phyloP scores from a whole-genome alignment of 2,329 filamentous ascomycete species.

The Trichoderma pleuroti region DNA sequence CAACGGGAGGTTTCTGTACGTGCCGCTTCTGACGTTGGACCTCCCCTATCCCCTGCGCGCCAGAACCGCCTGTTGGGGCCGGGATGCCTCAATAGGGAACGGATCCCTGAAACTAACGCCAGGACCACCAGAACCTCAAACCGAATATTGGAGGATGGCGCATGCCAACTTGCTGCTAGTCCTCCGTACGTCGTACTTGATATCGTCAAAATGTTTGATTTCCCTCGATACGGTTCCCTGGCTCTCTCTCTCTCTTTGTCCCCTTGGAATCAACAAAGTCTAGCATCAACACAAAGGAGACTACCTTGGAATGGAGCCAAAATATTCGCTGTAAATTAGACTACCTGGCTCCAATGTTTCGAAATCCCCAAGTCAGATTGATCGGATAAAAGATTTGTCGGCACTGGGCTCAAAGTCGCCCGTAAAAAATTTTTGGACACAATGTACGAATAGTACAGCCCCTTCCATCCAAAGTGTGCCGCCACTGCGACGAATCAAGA shows the following conservation, averaged over 20 bases:
- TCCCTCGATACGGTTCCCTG: not conserved
- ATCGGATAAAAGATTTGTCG: not conserved
- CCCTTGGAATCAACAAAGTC: not conserved
- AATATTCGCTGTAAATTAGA: not conserved
- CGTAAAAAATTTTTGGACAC: not conserved
- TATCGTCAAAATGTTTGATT: not conserved
- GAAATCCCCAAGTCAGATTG: not conserved
- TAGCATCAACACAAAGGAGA: not conserved
- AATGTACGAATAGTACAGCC: not conserved
- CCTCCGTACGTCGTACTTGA: not conserved
- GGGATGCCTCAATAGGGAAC: not conserved
- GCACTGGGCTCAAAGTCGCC: not conserved
- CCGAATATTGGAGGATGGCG: not conserved
- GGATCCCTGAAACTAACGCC: constrained; percentile 17
- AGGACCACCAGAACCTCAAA: not conserved
- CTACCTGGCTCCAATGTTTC: constrained; percentile 11
- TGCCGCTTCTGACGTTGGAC: not conserved
- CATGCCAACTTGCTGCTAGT: not conserved
- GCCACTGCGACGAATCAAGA: not conserved
- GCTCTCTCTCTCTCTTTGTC: not conserved
- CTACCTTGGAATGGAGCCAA: not conserved
- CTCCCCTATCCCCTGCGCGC: constrained; percentile 4
- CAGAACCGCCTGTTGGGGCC: not conserved
- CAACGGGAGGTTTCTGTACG: not conserved
- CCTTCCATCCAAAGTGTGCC: not conserved